Percentiles rank a stretch among this genome's conserved stretches.
phyloP scores from a whole-genome alignment of 768 basidiomycete genomes.

The Fistulinella prunicolor region DNA sequence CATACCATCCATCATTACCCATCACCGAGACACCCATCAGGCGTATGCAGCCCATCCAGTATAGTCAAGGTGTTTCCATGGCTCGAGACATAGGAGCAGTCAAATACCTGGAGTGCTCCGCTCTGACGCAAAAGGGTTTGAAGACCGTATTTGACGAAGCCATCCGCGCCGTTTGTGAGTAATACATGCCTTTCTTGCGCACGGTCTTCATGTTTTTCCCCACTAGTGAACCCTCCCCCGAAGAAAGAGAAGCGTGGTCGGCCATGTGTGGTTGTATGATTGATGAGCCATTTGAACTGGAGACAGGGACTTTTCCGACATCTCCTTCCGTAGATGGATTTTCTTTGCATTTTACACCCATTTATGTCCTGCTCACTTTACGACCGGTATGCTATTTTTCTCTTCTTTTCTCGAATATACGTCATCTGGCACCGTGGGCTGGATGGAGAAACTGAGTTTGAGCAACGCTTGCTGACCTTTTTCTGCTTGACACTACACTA shows the following conservation, averaged over 20 bases:
- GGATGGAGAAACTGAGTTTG: neutral
- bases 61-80: conserved; percentile 87
- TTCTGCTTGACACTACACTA: neutral
- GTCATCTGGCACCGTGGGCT: conserved; percentile 31
- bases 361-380: conserved; percentile 71
- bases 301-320: conserved; percentile 17
- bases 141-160: conserved; percentile 99
- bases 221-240: conserved; percentile 72
- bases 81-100: conserved; percentile 93
- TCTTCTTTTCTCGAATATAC: conserved; percentile 32
- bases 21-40: conserved; percentile 36
- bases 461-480: neutral
- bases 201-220: conserved; percentile 6
- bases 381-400: conserved; percentile 53
- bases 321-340: conserved; percentile 33
- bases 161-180: conserved; percentile 92
- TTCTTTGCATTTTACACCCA: conserved; percentile 50
- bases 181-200: neutral
- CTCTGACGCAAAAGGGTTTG: conserved; percentile 95
- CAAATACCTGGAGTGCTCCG: conserved; percentile 95
- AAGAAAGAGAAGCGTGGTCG: conserved; percentile 48
- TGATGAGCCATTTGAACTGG: conserved; percentile 22
- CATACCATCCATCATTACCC: conserved; percentile 2
- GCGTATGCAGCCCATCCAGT: conserved; percentile 93
- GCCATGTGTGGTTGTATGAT: conserved; percentile 74